These are phyloP conservation scores for Oryza glumipatula DNA, from an alignment of 176 grass and related monocot species.

Conservation along the genomic window DNA sequence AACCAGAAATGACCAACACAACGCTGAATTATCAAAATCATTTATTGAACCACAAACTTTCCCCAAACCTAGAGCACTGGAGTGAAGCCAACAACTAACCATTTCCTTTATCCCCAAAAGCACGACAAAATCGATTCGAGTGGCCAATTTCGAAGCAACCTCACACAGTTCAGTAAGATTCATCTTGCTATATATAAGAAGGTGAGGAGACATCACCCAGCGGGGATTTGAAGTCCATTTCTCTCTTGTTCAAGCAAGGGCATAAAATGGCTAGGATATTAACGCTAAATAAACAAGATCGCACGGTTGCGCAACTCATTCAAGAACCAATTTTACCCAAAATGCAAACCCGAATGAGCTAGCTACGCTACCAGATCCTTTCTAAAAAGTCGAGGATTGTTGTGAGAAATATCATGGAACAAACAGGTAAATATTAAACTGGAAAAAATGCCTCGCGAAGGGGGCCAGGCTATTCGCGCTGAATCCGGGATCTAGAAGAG, in stretches of 20 bases:
- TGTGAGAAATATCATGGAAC: neutral
- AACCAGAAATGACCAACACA: neutral
- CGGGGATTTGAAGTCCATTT: neutral
- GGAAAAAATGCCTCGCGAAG: too few relatives aligned
- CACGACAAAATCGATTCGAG: neutral
- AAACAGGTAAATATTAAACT: neutral
- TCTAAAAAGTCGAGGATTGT: neutral
- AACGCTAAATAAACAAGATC: neutral
- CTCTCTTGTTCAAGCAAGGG: neutral
- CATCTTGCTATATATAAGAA: slow-evolving; percentile 1
- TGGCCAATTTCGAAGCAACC: slow-evolving; percentile 1
- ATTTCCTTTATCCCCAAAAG: neutral
- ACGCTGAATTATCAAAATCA: too few relatives aligned
- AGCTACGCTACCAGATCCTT: neutral
- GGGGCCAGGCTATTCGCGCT: too few relatives aligned
- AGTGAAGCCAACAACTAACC: neutral
- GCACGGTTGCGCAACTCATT: neutral
- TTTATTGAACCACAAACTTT: neutral
- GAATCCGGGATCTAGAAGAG: too few relatives aligned
- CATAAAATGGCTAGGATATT: neutral
- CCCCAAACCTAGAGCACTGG: neutral
- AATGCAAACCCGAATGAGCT: neutral
- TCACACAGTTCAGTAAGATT: slow-evolving; percentile 6
- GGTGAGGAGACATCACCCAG: neutral
- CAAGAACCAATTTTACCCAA: neutral